Base-by-base conservation (phyloP, 1,284 basidiomycete species). In the Cerioporus squamosus region DNA sequence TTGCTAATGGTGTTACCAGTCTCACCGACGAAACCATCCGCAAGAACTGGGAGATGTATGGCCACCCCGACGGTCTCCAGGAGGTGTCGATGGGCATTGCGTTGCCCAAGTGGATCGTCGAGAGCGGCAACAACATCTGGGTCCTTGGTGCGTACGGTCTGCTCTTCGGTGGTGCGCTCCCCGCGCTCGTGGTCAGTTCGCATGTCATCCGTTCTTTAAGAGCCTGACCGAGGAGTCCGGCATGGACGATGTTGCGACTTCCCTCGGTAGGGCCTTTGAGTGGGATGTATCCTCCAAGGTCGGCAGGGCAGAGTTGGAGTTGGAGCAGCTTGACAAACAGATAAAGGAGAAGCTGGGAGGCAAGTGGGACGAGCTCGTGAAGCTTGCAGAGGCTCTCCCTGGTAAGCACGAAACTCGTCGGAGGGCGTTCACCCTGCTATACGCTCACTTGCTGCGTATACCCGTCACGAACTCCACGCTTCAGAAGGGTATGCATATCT, bases 71-170 rank as follows among this genome's bases (percentile, higher is more conserved):
- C 74, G 97, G 97, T 14, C 91, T 94, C 36, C 94, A 98, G 75
- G 94, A 97, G 72, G 83, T 97, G 57, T 90, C 92, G 46, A 95
- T 97, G 85, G 97, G 97, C 60, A 97, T 99, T 67, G 97, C 97
- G 0, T 81, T 99, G 17, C 97, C 97, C 0, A 84, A 87, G 51
- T 98, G 96, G 95, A 88, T 99, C 57, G 84, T 99, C 53, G 95
- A 97, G 70, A 87, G 91, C 48, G 86, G 94, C 70, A 97, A 98
- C 78, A 95, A 91, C 62, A 84, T 93, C 39, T 96, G 90, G 84
- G 94, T 99, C 0, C 83, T 99, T 42, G 92, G 88, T 26, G 78
- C 87, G 9, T 99, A 99, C 70, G 97, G 91, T 5, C 53, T 97
- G 18, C 72, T 97, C 18, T 90, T 99, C 60, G 97, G 96, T 55